Percentiles rank a stretch among this genome's conserved stretches.
These are phyloP conservation scores for Arthrobotrys sinensis DNA, from an alignment of 2,329 filamentous ascomycete genomes.

Conservation along the genomic window DNA sequence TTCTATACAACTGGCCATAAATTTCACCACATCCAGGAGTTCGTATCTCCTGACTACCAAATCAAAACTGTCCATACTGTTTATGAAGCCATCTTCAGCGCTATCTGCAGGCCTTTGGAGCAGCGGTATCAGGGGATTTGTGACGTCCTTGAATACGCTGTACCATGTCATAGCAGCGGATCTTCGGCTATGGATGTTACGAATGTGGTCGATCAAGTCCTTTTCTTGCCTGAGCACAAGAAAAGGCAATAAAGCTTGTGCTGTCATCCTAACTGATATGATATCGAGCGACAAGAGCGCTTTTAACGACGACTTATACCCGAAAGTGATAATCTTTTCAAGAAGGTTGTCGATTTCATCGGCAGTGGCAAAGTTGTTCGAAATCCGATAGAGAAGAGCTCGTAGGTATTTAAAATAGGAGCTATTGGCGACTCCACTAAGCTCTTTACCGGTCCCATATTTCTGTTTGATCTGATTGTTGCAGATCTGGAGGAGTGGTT, in stretches of 20 bases:
- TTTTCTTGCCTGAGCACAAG: constrained; percentile 6
- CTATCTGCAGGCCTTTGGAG: too few species aligned
- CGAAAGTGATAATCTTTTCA: constrained; percentile 10
- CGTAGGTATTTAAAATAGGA: constrained; percentile 28
- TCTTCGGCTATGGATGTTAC: neutral
- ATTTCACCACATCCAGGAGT: too few species aligned
- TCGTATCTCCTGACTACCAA: too few species aligned
- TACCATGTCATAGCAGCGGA: neutral
- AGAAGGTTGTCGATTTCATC: neutral
- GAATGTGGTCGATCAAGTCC: constrained; percentile 15
- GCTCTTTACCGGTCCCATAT: neutral
- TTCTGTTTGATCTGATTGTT: neutral
- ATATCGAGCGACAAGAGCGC: constrained; percentile 10
- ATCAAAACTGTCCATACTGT: too few species aligned
- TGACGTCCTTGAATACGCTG: neutral
- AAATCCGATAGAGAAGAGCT: constrained; percentile 17
- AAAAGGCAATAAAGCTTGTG: constrained; percentile 11
- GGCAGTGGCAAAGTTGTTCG: constrained; percentile 1
- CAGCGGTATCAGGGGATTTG: too few species aligned
- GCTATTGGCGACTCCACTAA: constrained; percentile 21
- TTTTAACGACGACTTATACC: constrained; percentile 23
- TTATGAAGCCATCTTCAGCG: too few species aligned
- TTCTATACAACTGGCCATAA: constrained; percentile 9
- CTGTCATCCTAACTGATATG: constrained; percentile 7
- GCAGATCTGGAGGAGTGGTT: constrained; percentile 2